Conservation (phyloP, 768 basidiomycete species). For the Kwoniella pini region DNA sequence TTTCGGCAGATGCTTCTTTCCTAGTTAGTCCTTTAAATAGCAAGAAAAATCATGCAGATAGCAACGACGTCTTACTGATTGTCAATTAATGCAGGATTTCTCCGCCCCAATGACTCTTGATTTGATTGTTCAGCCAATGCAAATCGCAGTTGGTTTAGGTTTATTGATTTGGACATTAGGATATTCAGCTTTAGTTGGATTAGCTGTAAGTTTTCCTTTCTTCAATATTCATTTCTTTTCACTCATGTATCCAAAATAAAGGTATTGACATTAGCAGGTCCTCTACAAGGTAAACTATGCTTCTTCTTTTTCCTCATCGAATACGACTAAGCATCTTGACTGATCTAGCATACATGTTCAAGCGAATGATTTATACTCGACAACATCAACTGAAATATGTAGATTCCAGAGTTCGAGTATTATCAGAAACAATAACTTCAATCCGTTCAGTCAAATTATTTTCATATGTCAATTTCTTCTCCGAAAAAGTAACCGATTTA, state of each 20-base stretch:
- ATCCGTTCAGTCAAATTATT: constrained; percentile 68
- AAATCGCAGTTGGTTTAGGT: constrained; percentile 64
- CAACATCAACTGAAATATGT: constrained; percentile 61
- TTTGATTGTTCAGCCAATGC: constrained; percentile 50
- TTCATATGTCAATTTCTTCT: constrained; percentile 60
- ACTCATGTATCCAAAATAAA: not conserved
- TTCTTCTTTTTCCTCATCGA: not conserved
- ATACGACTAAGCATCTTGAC: too few relatives aligned
- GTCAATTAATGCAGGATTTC: constrained; percentile 21
- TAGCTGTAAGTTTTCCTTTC: constrained; percentile 20
- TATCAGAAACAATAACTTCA: constrained; percentile 69
- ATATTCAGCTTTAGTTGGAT: constrained; percentile 67
- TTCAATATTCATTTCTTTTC: not conserved
- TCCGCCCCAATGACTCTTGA: constrained; percentile 24
- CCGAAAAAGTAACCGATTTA: constrained; percentile 28
- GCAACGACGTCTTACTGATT: not conserved
- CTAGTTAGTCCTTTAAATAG: constrained; percentile 54
- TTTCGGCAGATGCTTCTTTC: constrained; percentile 64
- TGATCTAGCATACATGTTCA: constrained; percentile 22
- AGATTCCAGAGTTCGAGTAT: constrained; percentile 65
- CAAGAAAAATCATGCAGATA: not conserved
- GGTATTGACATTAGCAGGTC: constrained; percentile 62
- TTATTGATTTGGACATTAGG: constrained; percentile 69
- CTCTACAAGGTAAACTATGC: constrained; percentile 58
- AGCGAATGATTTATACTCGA: constrained; percentile 25